A percentile compares a stretch with the other conserved stretches of the same genome.
Conservation (phyloP, 1,139 yeast genomes). For the Pneumocystis oryctolagi region DNA sequence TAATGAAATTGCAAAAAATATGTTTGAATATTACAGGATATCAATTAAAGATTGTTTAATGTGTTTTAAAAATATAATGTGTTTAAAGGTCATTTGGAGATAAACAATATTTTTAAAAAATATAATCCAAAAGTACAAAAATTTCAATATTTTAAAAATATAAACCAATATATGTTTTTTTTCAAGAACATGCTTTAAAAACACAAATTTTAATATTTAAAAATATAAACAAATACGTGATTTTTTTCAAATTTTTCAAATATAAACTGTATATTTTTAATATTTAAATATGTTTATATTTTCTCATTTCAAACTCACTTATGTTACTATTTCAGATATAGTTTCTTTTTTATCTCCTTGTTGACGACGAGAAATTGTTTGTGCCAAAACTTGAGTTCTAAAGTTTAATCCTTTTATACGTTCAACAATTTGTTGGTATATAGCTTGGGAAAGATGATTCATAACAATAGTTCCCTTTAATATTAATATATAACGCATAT, state of each 20-base stretch:
- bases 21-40: too few species aligned
- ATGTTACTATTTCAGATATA: neutral
- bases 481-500: neutral
- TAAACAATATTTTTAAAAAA: too few species aligned
- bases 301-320: neutral
- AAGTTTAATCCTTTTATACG: conserved; percentile 45
- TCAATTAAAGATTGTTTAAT: too few species aligned
- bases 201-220: neutral
- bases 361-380: conserved; percentile 19
- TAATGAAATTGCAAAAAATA: too few species aligned
- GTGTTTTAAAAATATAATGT: too few species aligned
- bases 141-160: too few species aligned
- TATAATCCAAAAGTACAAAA: too few species aligned
- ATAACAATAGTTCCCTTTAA: conserved; percentile 31
- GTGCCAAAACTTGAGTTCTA: conserved; percentile 37
- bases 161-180: too few species aligned
- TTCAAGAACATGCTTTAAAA: neutral
- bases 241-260: neutral
- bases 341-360: neutral
- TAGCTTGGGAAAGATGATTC: conserved; percentile 32
- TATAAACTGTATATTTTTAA: neutral
- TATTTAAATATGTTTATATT: neutral
- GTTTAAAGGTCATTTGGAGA: too few species aligned
- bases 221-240: neutral
- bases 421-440: conserved; percentile 44